phyloP scores from a whole-genome alignment of 805 yeast species.

The Cyberlindnera bimundalis region DNA sequence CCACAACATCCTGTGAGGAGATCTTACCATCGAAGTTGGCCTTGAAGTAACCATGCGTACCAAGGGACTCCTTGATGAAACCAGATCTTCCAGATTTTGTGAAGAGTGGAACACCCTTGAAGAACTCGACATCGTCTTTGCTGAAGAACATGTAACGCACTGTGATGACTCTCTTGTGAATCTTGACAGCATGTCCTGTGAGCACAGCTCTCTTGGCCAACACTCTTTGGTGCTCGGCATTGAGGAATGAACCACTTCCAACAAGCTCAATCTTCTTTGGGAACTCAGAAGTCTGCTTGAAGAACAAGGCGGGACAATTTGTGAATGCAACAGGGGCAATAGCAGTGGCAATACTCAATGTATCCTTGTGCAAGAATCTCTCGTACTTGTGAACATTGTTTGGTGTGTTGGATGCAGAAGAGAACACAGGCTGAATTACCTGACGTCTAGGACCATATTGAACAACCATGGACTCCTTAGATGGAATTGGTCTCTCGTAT shows the following conservation, averaged over 20 bases:
- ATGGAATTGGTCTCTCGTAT: constrained; percentile 77
- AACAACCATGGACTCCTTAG: constrained; percentile 76
- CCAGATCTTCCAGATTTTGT: constrained; percentile 94
- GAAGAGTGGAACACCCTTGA: constrained; percentile 86
- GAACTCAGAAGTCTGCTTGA: constrained; percentile 53
- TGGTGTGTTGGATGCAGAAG: constrained; percentile 69
- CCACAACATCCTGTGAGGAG: constrained; percentile 88
- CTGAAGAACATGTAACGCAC: constrained; percentile 97
- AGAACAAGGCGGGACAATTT: constrained; percentile 80
- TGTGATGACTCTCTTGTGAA: constrained; percentile 88
- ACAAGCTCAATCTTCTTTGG: constrained; percentile 55
- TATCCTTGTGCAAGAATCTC: constrained; percentile 77
- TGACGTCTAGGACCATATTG: constrained; percentile 95
- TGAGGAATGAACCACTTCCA: constrained; percentile 88
- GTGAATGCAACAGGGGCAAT: constrained; percentile 85
- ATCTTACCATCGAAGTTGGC: constrained; percentile 91
- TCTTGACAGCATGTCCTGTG: constrained; percentile 94
- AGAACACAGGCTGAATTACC: constrained; percentile 76
- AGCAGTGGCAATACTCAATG: constrained; percentile 73
- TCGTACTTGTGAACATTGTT: constrained; percentile 88
- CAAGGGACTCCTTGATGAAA: constrained; percentile 89
- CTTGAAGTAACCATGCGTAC: constrained; percentile 98
- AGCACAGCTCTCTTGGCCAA: constrained; percentile 83
- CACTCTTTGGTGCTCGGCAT: constrained; percentile 80
- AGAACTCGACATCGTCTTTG: constrained; percentile 82